Conservation (phyloP, 2,329 filamentous ascomycete genomes). For the Phyllachora maydis region DNA sequence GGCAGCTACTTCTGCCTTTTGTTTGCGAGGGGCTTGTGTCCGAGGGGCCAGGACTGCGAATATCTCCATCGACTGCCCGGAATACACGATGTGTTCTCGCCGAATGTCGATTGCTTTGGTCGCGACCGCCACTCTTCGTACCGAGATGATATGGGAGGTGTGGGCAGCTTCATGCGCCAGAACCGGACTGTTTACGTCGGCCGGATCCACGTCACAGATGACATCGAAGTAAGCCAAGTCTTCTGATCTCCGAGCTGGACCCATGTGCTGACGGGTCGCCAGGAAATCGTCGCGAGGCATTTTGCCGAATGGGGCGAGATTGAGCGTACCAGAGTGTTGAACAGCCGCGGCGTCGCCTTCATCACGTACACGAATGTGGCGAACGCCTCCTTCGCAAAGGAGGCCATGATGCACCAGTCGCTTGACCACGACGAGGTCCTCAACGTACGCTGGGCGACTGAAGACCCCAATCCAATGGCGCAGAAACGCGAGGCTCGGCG, state of each 20-base stretch:
- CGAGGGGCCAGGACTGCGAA: conserved; percentile 80
- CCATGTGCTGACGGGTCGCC: no score
- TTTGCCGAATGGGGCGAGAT: conserved; percentile 94
- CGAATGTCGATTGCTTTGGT: conserved; percentile 88
- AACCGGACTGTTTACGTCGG: conserved; percentile 91
- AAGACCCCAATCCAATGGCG: conserved; percentile 87
- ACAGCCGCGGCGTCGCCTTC: conserved; percentile 77
- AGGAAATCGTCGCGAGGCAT: conserved; percentile 80
- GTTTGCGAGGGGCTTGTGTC: conserved; percentile 53
- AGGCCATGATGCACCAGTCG: conserved; percentile 88
- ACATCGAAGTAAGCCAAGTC: conserved; percentile 47
- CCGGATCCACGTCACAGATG: conserved; percentile 83
- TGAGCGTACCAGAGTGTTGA: conserved; percentile 73
- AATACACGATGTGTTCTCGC: conserved; percentile 77
- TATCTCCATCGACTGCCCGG: conserved; percentile 80
- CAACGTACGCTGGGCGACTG: conserved; percentile 93
- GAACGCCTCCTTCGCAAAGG: conserved; percentile 78
- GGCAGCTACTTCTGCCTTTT: conserved; percentile 87
- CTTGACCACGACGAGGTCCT: conserved; percentile 83
- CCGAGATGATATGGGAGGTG: conserved; percentile 92
- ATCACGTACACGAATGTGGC: conserved; percentile 56
- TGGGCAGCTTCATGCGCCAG: conserved; percentile 81
- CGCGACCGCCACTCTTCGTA: conserved; percentile 38
- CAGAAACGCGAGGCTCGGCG: conserved; percentile 76
- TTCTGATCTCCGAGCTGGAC: no score